phyloP scores from a whole-genome alignment of 2,329 filamentous ascomycete species.

The Beauveria sp. region DNA sequence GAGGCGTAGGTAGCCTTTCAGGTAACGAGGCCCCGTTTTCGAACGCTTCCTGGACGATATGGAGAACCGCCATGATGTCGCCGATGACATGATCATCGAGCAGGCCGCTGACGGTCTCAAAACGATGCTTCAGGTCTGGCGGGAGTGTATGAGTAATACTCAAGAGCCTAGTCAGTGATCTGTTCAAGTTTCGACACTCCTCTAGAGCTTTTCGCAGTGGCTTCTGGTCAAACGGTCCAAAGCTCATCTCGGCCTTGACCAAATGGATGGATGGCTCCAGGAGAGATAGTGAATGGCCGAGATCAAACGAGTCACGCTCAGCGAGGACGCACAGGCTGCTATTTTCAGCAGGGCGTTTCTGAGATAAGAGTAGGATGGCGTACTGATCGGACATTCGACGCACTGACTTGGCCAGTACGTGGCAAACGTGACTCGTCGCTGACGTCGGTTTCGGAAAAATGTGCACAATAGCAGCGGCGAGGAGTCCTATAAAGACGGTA shows the following conservation, averaged over 20 bases:
- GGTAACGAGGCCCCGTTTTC: slow-evolving; percentile 40
- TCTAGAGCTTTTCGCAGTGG: slow-evolving; percentile 22
- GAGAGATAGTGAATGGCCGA: slow-evolving; percentile 20
- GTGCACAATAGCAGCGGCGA: slow-evolving; percentile 35
- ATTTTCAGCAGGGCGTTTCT: slow-evolving; percentile 21
- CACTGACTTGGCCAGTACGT: slow-evolving; percentile 34
- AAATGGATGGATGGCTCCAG: slow-evolving; percentile 19
- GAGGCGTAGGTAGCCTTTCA: slow-evolving; percentile 37
- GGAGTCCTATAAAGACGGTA: slow-evolving; percentile 36
- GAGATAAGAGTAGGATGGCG: slow-evolving; percentile 32
- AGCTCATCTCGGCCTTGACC: slow-evolving; percentile 23
- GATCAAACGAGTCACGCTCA: slow-evolving; percentile 22
- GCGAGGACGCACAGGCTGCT: slow-evolving; percentile 24
- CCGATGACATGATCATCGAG: slow-evolving; percentile 36
- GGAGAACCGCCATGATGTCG: slow-evolving; percentile 42
- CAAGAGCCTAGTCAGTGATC: slow-evolving; percentile 23
- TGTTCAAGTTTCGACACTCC: slow-evolving; percentile 25
- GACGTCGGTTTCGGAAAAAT: slow-evolving; percentile 39
- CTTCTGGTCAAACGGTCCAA: slow-evolving; percentile 24
- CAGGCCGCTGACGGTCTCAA: slow-evolving; percentile 30
- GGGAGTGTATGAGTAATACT: slow-evolving; percentile 29
- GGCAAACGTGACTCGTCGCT: slow-evolving; percentile 34
- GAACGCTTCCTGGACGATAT: slow-evolving; percentile 36
- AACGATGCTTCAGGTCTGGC: slow-evolving; percentile 28
- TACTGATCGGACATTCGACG: slow-evolving; percentile 39